These are phyloP conservation scores for Takakia lepidozioides DNA, from an alignment of 225 moss, liverwort and hornwort species.

Conservation along the genomic window DNA sequence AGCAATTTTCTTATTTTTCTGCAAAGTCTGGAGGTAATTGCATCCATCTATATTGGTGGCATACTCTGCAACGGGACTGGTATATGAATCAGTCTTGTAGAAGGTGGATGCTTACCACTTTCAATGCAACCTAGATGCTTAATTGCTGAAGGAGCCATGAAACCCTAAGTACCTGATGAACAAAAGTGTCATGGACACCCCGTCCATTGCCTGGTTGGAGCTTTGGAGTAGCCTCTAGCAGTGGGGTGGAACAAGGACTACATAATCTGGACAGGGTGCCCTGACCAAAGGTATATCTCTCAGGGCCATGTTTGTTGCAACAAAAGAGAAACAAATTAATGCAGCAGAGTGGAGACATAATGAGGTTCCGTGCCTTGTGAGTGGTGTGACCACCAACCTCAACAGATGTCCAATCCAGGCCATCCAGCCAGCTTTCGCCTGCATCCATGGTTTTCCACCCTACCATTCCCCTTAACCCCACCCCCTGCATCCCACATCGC, in stretches of 20 bases:
- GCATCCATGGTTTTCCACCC: conserved; percentile 51
- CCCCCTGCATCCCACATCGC: background rate
- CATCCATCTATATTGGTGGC: too few relatives aligned
- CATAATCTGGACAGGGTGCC: background rate
- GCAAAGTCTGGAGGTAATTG: too few relatives aligned
- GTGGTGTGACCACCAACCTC: conserved; percentile 49
- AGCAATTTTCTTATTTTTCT: too few relatives aligned
- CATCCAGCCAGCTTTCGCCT: conserved; percentile 81
- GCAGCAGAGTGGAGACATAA: background rate
- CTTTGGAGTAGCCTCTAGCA: background rate
- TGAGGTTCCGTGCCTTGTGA: conserved; percentile 3
- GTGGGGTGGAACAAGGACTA: background rate
- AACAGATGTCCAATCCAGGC: conserved; percentile 83
- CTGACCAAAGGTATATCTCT: background rate
- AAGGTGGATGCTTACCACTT: too few relatives aligned
- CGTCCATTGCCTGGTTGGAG: background rate
- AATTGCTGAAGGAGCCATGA: too few relatives aligned
- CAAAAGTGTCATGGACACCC: too few relatives aligned
- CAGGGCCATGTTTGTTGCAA: background rate
- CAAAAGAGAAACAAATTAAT: background rate
- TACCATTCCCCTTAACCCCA: conserved; percentile 17
- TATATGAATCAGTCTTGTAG: too few relatives aligned
- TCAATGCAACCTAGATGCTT: too few relatives aligned
- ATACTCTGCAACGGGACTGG: too few relatives aligned
- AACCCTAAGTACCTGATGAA: too few relatives aligned